These are phyloP conservation scores for Colletotrichum sp. DNA, from an alignment of 2,329 filamentous ascomycete genomes.

Conservation along the genomic window DNA sequence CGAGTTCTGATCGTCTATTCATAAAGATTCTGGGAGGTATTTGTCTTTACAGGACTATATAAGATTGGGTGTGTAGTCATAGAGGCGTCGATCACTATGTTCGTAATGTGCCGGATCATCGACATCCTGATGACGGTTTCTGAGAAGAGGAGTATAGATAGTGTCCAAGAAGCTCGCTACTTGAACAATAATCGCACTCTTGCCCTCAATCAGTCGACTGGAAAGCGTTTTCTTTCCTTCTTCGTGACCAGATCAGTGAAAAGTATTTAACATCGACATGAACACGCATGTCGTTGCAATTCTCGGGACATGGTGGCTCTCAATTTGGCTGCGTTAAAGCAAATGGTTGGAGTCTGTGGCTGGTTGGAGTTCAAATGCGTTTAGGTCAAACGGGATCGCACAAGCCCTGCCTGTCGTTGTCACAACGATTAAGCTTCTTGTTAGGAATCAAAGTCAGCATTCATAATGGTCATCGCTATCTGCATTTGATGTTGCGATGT, in stretches of 20 bases:
- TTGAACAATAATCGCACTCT: neutral
- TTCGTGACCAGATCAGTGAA: neutral
- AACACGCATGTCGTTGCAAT: too few relatives aligned
- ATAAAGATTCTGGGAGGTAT: neutral
- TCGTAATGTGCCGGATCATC: neutral
- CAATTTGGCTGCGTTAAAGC: too few relatives aligned
- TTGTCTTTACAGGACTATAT: neutral
- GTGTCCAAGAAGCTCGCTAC: rapidly evolving
- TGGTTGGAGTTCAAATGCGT: neutral
- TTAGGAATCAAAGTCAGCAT: neutral
- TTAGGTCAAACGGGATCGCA: rapidly evolving
- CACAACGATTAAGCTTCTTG: rapidly evolving
- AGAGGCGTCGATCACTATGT: neutral
- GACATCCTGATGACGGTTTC: neutral
- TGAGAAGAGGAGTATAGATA: neutral
- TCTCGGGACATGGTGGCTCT: too few relatives aligned
- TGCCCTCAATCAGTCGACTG: too few relatives aligned
- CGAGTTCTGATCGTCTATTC: too few relatives aligned
- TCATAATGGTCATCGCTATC: rapidly evolving
- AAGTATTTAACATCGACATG: neutral
- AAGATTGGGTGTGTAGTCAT: neutral
- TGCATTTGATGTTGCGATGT: neutral
- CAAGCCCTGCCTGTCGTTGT: neutral
- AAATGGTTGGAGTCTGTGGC: too few relatives aligned
- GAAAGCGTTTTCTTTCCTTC: too few relatives aligned